These are phyloP conservation scores for Elaphomyces granulatus DNA, from an alignment of 495 filamentous ascomycete genomes.

Conservation along the genomic window DNA sequence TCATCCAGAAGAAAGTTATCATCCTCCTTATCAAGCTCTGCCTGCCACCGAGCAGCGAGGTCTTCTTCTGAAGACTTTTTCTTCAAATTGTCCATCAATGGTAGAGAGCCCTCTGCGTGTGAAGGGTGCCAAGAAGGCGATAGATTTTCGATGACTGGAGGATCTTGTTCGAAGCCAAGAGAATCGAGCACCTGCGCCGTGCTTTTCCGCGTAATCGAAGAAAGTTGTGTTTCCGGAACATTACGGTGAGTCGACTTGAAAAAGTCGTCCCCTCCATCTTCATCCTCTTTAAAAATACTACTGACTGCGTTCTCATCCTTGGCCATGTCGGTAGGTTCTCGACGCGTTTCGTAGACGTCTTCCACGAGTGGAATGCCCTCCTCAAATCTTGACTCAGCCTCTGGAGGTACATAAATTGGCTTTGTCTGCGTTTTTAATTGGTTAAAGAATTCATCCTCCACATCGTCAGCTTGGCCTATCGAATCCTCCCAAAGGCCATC, in stretches of 20 bases:
- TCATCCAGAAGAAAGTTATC: constrained; percentile 64
- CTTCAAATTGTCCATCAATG: constrained; percentile 4
- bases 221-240: constrained; percentile 1
- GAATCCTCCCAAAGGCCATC: constrained; percentile 21
- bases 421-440: constrained; percentile 36
- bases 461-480: constrained; percentile 21
- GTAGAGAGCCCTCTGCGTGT: constrained; percentile 9
- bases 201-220: constrained; percentile 26
- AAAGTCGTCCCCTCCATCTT: constrained; percentile 26
- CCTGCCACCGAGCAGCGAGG: constrained; percentile 70
- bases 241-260: constrained; percentile 16
- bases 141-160: constrained; percentile 5
- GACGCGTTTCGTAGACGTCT: constrained; percentile 11
- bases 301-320: constrained; percentile 10
- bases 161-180: constrained; percentile 7
- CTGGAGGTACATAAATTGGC: constrained; percentile 29
- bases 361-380: constrained; percentile 33
- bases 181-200: constrained; percentile 20
- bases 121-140: constrained; percentile 12
- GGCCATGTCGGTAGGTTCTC: constrained; percentile 4
- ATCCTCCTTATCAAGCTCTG: constrained; percentile 62
- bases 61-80: constrained; percentile 37
- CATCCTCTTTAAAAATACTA: constrained; percentile 24
- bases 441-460: constrained; percentile 32
- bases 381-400: constrained; percentile 33